A percentile compares a stretch with the other conserved stretches of the same genome.
These are phyloP conservation scores for Tricholoma furcatifolium DNA, from an alignment of 768 basidiomycete species.

Conservation along the genomic window DNA sequence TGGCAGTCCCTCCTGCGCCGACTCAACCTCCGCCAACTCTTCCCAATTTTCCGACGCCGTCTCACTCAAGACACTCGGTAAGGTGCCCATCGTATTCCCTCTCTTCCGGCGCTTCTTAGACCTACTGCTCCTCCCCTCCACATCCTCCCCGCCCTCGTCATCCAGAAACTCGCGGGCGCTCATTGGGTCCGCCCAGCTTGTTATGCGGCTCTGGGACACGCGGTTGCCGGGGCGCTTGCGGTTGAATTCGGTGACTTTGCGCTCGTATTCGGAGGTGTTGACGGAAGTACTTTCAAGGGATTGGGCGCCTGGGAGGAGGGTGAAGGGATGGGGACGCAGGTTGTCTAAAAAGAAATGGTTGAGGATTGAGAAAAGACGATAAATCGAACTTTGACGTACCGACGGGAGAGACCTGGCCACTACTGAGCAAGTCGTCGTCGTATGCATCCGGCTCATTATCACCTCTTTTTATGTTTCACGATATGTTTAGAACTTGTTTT, in stretches of 20 bases:
- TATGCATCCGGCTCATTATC: constrained; percentile 25
- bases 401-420: constrained; percentile 72
- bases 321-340: constrained; percentile 19
- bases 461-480: background rate
- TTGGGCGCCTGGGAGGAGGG: constrained; percentile 16
- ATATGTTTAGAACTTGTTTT: background rate
- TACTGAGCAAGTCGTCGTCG: constrained; percentile 73
- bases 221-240: constrained; percentile 39
- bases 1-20: constrained; percentile 17
- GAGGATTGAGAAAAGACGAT: background rate
- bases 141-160: constrained; percentile 22
- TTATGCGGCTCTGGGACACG: constrained; percentile 38
- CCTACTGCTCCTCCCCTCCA: constrained; percentile 14
- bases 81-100: constrained; percentile 3
- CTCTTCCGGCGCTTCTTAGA: background rate
- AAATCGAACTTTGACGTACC: constrained; percentile 38
- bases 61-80: constrained; percentile 11
- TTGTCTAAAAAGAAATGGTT: constrained; percentile 10
- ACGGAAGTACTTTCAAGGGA: constrained; percentile 18
- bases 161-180: constrained; percentile 38
- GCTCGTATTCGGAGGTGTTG: constrained; percentile 30
- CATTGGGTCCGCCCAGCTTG: constrained; percentile 56
- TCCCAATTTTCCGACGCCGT: constrained; percentile 11
- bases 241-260: constrained; percentile 35
- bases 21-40: constrained; percentile 8